A percentile compares a stretch with the other conserved stretches of the same genome.
These are phyloP conservation scores for Helicocarpus griseus DNA, from an alignment of 2,329 filamentous ascomycete genomes.

Conservation along the genomic window DNA sequence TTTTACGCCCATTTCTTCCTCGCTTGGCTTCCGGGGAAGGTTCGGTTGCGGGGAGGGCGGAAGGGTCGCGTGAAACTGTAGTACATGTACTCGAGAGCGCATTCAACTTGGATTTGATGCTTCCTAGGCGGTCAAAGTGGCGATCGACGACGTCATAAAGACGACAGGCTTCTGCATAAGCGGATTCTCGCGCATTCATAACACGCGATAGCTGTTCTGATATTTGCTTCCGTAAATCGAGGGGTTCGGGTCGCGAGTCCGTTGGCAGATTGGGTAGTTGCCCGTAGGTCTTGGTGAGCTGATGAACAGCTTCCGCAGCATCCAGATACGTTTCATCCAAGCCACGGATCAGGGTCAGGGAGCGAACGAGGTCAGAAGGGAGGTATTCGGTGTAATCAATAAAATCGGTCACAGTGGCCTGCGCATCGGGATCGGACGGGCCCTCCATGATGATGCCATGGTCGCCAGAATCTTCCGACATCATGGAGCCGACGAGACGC, in stretches of 20 bases:
- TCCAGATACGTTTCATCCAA: slow-evolving; percentile 37
- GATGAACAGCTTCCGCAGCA: slow-evolving; percentile 31
- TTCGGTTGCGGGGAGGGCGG: slow-evolving; percentile 23
- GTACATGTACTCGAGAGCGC: slow-evolving; percentile 44
- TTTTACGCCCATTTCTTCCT: slow-evolving; percentile 30
- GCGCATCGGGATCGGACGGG: slow-evolving; percentile 52
- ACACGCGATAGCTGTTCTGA: slow-evolving; percentile 46
- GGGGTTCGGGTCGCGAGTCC: slow-evolving; percentile 42
- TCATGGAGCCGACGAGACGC: slow-evolving; percentile 14
- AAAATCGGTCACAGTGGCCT: slow-evolving; percentile 57
- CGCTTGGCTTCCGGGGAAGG: slow-evolving; percentile 34
- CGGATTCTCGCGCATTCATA: slow-evolving; percentile 45
- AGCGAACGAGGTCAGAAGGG: slow-evolving; percentile 54
- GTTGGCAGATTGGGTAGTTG: slow-evolving; percentile 42
- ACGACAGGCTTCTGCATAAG: slow-evolving; percentile 47
- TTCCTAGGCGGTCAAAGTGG: slow-evolving; percentile 47
- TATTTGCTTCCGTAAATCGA: slow-evolving; percentile 45
- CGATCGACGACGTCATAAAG: slow-evolving; percentile 49
- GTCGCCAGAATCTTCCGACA: slow-evolving; percentile 34
- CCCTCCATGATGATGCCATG: slow-evolving; percentile 37
- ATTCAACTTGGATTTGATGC: slow-evolving; percentile 53
- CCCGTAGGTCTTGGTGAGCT: slow-evolving; percentile 34
- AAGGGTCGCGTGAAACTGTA: slow-evolving; percentile 48
- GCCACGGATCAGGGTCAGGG: slow-evolving; percentile 50
- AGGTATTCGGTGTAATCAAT: slow-evolving; percentile 62